Base-by-base conservation (phyloP, 441 rosid genomes). In the Breynia disticha region DNA sequence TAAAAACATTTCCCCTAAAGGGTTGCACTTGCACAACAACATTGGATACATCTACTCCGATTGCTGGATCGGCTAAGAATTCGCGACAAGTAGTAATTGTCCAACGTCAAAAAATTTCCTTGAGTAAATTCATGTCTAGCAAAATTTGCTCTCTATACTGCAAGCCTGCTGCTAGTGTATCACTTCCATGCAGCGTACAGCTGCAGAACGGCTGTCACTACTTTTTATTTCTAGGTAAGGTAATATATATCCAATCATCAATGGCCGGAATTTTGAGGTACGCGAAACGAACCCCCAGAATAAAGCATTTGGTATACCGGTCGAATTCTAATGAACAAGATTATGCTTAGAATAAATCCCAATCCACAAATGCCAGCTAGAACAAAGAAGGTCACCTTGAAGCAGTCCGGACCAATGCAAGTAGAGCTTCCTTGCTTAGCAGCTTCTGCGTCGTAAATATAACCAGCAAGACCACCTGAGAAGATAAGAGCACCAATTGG, bases 401-500 rank as follows among this genome's bases (percentile, higher is more conserved):
- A 52, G 80, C 97, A 94, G 16, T 72, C 82, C 0, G 81, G 46
- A 14, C 97, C 97, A 12, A 81, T 18, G 65, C 99, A 93, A 42
- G 83, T 76, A 3, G 87, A 60, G 21, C 66, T 76, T 61, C 93
- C 97, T 71, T 93, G 96, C 72, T 73, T 87, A 2, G 79, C 65
- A 43, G 96, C 93, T 76, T 93, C 97, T 20, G 65, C 71, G 56
- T 93, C 99, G 11, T 87, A 89, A 11, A 84, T 71, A 63, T 76
- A 70, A 51, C 96, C 95, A 0, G 94, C 97, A 10, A 93, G 84
- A 41, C 71, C 16, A 54, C 81, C 86, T 0, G 97, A 89, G 86
- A 93, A 84, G 61, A 93, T 75, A 19, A 89, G 65, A 12, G 97
- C 97, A 17, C 99, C 97, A 7, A 79, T 48, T 0, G 94, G 97